phyloP scores from a whole-genome alignment of 306 rosid genomes.

The Quercus alba region DNA sequence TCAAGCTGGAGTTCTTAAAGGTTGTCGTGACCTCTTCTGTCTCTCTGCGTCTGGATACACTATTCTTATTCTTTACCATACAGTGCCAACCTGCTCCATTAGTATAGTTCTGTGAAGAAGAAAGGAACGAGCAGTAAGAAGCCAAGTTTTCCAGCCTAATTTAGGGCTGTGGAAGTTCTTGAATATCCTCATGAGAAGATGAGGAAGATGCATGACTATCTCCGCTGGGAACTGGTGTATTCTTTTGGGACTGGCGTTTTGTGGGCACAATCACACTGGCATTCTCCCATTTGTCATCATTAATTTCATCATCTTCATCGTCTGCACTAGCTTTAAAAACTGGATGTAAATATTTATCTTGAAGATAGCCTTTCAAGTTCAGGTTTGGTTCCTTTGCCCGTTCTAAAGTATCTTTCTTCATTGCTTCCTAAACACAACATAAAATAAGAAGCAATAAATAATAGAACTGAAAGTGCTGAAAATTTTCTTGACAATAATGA shows the following conservation, averaged over 20 bases:
- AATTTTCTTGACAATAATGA: too few species aligned
- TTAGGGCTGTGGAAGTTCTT: constrained; percentile 27
- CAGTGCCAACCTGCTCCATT: background rate
- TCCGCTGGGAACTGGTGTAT: constrained; percentile 81
- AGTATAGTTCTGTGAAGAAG: too few species aligned
- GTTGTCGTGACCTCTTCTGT: too few species aligned
- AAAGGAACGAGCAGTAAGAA: constrained; percentile 7
- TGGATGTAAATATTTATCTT: constrained; percentile 71
- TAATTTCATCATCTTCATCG: constrained; percentile 34
- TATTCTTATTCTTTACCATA: background rate
- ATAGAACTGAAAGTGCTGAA: background rate
- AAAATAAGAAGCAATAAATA: background rate
- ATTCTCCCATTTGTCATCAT: constrained; percentile 46
- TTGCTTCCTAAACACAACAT: constrained; percentile 67
- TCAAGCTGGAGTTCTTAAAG: background rate
- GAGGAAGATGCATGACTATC: constrained; percentile 62
- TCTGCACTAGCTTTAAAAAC: constrained; percentile 73
- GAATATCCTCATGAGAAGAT: constrained; percentile 44
- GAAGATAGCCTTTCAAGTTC: constrained; percentile 82
- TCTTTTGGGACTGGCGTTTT: constrained; percentile 83
- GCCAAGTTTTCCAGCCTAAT: background rate
- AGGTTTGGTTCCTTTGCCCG: constrained; percentile 80
- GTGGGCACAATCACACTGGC: constrained; percentile 74
- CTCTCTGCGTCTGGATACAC: background rate
- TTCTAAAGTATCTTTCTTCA: constrained; percentile 94